These are phyloP conservation scores for Aspergillus clavatus DNA, from an alignment of 2,329 filamentous ascomycete genomes.

Conservation along the genomic window DNA sequence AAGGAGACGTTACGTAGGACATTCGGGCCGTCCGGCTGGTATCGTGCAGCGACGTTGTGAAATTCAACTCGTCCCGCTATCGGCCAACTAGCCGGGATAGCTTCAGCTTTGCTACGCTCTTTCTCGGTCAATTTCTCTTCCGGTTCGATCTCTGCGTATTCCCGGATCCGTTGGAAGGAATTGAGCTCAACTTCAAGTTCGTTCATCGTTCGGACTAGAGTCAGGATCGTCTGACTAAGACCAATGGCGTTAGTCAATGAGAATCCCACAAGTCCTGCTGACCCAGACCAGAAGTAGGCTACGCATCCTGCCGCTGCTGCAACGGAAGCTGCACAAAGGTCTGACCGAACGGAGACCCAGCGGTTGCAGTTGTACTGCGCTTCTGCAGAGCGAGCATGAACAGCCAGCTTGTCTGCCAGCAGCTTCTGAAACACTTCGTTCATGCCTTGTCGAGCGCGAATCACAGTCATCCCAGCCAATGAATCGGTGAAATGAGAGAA, in stretches of 20 bases:
- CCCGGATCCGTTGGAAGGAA: constrained; percentile 21
- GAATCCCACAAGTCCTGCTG: constrained; percentile 53
- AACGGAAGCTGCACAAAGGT: constrained; percentile 52
- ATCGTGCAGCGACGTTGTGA: constrained; percentile 21
- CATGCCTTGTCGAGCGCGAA: constrained; percentile 50
- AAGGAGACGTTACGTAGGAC: constrained; percentile 23
- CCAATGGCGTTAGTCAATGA: constrained; percentile 55
- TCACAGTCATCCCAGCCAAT: constrained; percentile 48
- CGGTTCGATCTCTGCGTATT: constrained; percentile 22
- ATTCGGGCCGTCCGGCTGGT: constrained; percentile 17
- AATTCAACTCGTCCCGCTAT: constrained; percentile 22
- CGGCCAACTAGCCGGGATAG: constrained; percentile 21
- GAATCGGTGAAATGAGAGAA: constrained; percentile 56
- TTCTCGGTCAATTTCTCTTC: constrained; percentile 16
- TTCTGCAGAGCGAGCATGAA: constrained; percentile 47
- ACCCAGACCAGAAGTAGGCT: constrained; percentile 46
- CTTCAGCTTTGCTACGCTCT: constrained; percentile 2
- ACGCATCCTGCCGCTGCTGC: constrained; percentile 50
- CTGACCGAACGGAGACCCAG: constrained; percentile 54
- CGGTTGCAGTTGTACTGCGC: constrained; percentile 54
- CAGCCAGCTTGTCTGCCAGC: constrained; percentile 48
- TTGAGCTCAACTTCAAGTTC: constrained; percentile 56
- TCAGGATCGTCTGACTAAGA: constrained; percentile 49
- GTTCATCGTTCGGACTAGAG: constrained; percentile 52
- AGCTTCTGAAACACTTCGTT: constrained; percentile 45